Evolutionary conservation across 345 rosid species (phyloP).

Genomic region (Cochlearia excelsa): DNA sequence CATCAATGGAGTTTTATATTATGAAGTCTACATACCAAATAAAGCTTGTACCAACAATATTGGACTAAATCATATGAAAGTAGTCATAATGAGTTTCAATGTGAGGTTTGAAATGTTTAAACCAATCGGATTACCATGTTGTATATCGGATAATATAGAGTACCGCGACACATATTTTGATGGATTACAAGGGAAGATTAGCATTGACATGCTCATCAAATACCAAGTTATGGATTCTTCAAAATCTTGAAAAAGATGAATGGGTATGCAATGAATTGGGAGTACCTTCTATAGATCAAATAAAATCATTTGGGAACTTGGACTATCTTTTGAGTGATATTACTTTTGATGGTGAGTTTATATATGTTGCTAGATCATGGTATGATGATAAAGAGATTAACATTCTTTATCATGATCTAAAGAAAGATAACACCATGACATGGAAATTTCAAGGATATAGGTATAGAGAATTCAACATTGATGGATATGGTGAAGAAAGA

Average conservation of each 20-base stretch:
- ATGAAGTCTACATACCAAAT: background rate
- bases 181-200: no score
- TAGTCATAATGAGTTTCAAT: background rate
- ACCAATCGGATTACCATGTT: background rate
- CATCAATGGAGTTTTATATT: conserved; percentile 1
- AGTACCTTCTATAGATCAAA: no score
- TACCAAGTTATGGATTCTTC: no score
- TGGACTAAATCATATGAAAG: background rate
- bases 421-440: background rate
- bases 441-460: background rate
- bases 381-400: background rate
- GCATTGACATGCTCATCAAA: no score
- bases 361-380: background rate
- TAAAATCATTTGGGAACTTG: no score
- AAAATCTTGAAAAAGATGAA: no score
- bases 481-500: background rate
- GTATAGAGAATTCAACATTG: background rate
- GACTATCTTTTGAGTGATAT: background rate
- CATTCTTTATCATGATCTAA: background rate
- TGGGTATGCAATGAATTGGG: no score
- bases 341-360: background rate
- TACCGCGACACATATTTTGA: no score
- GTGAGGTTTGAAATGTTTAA: conserved; percentile 2
- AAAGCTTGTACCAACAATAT: background rate
- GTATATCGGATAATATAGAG: background rate